phyloP scores from a whole-genome alignment of 2,329 filamentous ascomycete genomes.

The Tolypocladium paradoxum region DNA sequence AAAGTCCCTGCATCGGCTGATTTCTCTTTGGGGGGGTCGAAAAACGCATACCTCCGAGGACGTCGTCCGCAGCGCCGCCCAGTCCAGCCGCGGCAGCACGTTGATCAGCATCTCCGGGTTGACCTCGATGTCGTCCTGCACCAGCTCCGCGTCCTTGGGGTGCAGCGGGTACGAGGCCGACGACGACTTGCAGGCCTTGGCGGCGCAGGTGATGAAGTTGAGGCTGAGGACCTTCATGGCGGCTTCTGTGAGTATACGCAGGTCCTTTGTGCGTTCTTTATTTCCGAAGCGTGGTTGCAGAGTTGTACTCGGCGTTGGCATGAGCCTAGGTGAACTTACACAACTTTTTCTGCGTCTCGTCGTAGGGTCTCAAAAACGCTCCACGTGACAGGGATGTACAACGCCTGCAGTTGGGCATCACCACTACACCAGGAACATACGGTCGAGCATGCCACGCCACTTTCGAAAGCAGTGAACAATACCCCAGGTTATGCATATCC shows the following conservation, averaged over 20 bases:
- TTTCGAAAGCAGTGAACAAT: neutral
- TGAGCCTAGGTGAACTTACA: conserved; percentile 12
- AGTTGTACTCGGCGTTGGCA: neutral
- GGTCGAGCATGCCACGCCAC: neutral
- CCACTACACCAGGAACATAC: neutral
- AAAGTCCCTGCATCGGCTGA: too few relatives aligned
- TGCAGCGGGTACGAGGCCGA: conserved; percentile 79
- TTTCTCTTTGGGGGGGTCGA: too few relatives aligned
- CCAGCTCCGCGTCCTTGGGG: conserved; percentile 83
- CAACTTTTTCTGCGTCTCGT: conserved; percentile 17
- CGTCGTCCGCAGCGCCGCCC: conserved; percentile 67
- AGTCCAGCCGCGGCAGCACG: conserved; percentile 79
- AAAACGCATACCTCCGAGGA: conserved; percentile 69
- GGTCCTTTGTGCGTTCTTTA: neutral
- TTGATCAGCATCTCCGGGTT: conserved; percentile 75
- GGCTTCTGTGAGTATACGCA: neutral
- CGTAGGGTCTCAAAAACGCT: neutral
- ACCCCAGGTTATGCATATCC: neutral
- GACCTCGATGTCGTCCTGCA: conserved; percentile 73
- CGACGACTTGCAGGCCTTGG: conserved; percentile 84
- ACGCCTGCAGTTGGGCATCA: neutral
- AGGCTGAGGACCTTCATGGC: conserved; percentile 89
- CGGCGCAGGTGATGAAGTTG: conserved; percentile 93
- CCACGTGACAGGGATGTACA: conserved; percentile 5
- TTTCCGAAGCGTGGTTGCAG: neutral